These are phyloP conservation scores for Naegleria fowleri DNA, from an alignment of 208 protist genomes.

Conservation along the genomic window DNA sequence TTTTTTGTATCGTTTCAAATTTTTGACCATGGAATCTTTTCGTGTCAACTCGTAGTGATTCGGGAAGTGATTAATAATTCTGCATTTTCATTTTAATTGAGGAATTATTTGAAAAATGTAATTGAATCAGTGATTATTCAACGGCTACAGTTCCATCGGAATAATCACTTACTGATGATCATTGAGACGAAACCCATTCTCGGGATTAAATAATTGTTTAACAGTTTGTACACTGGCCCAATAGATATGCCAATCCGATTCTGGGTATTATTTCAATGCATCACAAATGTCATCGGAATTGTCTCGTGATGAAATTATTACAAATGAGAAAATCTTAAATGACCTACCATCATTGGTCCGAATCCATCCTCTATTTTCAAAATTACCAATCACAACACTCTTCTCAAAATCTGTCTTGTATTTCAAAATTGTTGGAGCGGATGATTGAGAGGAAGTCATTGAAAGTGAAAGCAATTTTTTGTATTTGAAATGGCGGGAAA, in stretches of 20 bases:
- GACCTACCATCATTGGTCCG: not conserved
- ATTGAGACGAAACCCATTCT: slow-evolving; percentile 59
- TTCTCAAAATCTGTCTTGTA: slow-evolving; percentile 49
- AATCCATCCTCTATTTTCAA: slow-evolving; percentile 39
- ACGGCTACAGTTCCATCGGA: no score
- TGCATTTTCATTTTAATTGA: slow-evolving; percentile 14
- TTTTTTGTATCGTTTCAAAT: slow-evolving; percentile 79
- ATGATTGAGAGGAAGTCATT: not conserved
- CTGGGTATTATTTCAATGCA: slow-evolving; percentile 40
- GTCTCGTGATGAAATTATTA: no score
- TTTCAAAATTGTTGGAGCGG: slow-evolving; percentile 35
- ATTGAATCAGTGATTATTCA: no score
- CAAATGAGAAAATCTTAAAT: no score
- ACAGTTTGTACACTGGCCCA: slow-evolving; percentile 73
- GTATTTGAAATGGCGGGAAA: no score
- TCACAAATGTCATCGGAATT: not conserved
- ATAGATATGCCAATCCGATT: slow-evolving; percentile 75
- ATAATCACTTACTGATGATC: slow-evolving; percentile 57
- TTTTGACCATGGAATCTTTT: slow-evolving; percentile 94
- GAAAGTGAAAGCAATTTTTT: no score
- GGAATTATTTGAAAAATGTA: not conserved
- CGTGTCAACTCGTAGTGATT: slow-evolving; percentile 91
- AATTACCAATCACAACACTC: slow-evolving; percentile 47
- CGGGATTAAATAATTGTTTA: slow-evolving; percentile 56
- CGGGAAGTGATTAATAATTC: slow-evolving; percentile 93